Base-by-base conservation (phyloP, 176 grass and related monocot species). In the Dendrocalamus sinicus region DNA sequence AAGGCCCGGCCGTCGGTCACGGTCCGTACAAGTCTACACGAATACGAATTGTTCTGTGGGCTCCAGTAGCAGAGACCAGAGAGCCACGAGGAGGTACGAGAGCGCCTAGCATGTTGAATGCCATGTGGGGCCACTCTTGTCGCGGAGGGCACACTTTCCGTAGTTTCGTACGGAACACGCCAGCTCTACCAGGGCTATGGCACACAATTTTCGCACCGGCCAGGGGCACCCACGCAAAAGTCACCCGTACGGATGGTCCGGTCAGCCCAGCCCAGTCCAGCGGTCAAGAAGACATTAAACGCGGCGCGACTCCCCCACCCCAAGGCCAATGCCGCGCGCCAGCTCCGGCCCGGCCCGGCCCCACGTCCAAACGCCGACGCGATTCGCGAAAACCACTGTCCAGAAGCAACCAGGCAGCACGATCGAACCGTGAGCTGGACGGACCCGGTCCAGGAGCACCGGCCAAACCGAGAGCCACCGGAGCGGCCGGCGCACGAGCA, bases 181-280 rank as follows among this genome's bases (percentile, higher is more conserved):
- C 53, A 55, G 2, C 7, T 8, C 51, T 17, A 52, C 15, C 53
- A 8, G 53, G 54, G 54, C 1, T 57, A 19, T 19, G 16, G 19
- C 20, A 3, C 20, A 22, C 54, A n/a, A 22, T 58, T 22, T n/a
- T 58, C 8, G 55, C 55, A 4, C 55, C n/a, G 55, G 22, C 55
- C 55, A 9, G 55, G 19, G 55, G 20, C 15, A 1, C 0, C 55
- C 0, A 57, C 6, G 9, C 19, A 19, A 51, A 30, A 53, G 37
- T 4, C 55, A 28, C 57, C 37, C 7, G 0, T 30, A 9, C 77
- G 46, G 43, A 16, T 9, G 23, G 43, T 66, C 15, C 44, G 44
- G 16, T 66, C 60, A 79, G 59, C 77, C 60, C 44, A 79, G 46
- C 59, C 60, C 60, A 79, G 22, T 12, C 76, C n/a, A 48, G 8